Evolutionary conservation across 2,329 filamentous ascomycete genomes (phyloP).

Genomic region (Tolypocladium sp.): DNA sequence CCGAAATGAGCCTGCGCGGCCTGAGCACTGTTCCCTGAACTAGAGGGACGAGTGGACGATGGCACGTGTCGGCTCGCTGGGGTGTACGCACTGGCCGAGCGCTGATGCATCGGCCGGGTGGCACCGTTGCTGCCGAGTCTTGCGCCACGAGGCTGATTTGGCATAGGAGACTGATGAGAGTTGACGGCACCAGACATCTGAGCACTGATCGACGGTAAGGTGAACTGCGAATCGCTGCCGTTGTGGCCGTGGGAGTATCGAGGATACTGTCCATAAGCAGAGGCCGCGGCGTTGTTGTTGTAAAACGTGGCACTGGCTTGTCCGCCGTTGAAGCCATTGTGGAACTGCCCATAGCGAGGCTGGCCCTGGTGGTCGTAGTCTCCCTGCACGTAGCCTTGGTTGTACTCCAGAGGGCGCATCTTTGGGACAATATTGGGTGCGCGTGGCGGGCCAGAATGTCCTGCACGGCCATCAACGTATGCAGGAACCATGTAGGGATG

Average conservation of each 20-base stretch:
- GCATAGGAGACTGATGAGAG: background rate
- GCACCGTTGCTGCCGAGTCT: background rate
- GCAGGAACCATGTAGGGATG: constrained; percentile 3
- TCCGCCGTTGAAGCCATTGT: background rate
- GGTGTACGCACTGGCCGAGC: constrained; percentile 12
- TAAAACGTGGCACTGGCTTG: background rate
- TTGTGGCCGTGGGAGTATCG: background rate
- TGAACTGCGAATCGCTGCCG: constrained; percentile 4
- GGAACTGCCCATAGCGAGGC: constrained; percentile 1
- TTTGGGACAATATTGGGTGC: constrained; percentile 12
- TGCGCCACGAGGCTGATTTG: background rate
- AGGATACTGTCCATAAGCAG: background rate
- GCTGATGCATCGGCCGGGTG: constrained; percentile 11
- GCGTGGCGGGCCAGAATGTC: constrained; percentile 5
- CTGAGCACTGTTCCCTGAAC: constrained; percentile 7
- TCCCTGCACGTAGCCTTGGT: background rate
- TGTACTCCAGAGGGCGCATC: constrained; percentile 12
- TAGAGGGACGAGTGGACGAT: constrained; percentile 8
- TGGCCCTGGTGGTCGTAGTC: constrained; percentile 1
- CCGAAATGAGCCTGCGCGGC: background rate
- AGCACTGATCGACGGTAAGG: constrained; percentile 13
- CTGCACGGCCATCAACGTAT: constrained; percentile 2
- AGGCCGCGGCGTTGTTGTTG: background rate
- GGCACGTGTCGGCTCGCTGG: constrained; percentile 5
- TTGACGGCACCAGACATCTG: constrained; percentile 7